Conservation (phyloP, 768 basidiomycete species). For the Amanita rimosa region DNA sequence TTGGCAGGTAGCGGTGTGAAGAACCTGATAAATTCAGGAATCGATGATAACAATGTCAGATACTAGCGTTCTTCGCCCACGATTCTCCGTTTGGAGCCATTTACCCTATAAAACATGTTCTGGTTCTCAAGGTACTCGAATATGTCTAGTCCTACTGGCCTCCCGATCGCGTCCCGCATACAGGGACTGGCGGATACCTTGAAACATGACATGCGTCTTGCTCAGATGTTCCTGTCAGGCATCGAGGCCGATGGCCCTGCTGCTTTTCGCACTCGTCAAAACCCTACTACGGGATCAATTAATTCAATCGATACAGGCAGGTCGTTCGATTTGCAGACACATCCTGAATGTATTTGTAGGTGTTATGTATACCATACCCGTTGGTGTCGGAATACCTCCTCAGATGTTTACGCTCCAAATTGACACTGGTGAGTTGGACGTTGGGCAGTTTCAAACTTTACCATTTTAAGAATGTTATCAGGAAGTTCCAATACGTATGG, state of each 20-base stretch:
- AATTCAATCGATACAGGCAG: constrained; percentile 46
- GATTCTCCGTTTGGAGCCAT: no score
- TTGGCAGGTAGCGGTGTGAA: no score
- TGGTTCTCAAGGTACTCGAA: no score
- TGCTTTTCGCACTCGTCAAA: constrained; percentile 15
- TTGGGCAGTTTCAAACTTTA: neutral
- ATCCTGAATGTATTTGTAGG: constrained; percentile 7
- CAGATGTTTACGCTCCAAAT: constrained; percentile 42
- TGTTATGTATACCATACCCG: constrained; percentile 41
- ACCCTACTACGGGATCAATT: constrained; percentile 20
- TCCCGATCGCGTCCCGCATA: constrained; percentile 33
- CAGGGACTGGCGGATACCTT: constrained; percentile 36
- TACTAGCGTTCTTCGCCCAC: no score
- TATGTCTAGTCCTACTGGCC: constrained; percentile 27
- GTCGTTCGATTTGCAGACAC: constrained; percentile 3
- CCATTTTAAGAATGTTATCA: neutral
- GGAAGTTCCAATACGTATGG: constrained; percentile 25
- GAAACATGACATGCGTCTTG: constrained; percentile 40
- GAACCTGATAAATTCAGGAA: no score
- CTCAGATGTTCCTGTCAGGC: constrained; percentile 43
- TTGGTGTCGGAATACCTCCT: constrained; percentile 41
- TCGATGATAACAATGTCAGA: no score
- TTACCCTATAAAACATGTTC: no score
- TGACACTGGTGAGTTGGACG: constrained; percentile 34
- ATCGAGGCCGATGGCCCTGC: constrained; percentile 42